These are phyloP conservation scores for Aurantiochytrium sp. DNA, from an alignment of 108 stramenopile species.

Conservation along the genomic window DNA sequence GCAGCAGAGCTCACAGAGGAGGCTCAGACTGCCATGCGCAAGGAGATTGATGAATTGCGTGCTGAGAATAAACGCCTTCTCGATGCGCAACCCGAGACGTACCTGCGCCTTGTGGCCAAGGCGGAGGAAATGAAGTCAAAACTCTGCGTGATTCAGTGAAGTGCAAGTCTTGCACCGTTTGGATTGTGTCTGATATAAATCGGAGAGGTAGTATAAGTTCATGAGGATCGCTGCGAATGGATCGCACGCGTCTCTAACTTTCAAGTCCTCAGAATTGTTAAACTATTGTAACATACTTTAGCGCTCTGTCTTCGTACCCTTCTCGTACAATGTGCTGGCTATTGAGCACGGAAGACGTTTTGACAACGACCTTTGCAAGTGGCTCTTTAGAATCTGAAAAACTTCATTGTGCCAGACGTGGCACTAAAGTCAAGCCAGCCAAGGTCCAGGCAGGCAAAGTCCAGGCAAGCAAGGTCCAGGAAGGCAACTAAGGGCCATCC, in stretches of 20 bases:
- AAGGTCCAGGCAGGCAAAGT: too few species aligned
- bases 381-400: neutral
- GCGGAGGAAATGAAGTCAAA: neutral
- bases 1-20: slow-evolving; percentile 7
- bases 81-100: neutral
- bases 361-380: neutral
- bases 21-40: neutral
- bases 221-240: too few species aligned
- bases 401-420: neutral
- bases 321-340: neutral
- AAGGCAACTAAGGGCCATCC: too few species aligned
- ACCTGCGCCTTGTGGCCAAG: neutral
- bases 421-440: too few species aligned
- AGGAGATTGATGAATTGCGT: neutral
- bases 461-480: too few species aligned
- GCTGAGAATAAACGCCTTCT: neutral
- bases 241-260: neutral
- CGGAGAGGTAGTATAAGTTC: too few species aligned
- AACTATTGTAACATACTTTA: neutral
- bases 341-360: neutral
- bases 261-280: neutral
- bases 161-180: neutral
- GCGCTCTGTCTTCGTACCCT: neutral
- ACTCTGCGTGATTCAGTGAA: neutral
- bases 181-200: too few species aligned